These are phyloP conservation scores for Fusarium pininemorale DNA, from an alignment of 2,329 filamentous ascomycete genomes.

Conservation along the genomic window DNA sequence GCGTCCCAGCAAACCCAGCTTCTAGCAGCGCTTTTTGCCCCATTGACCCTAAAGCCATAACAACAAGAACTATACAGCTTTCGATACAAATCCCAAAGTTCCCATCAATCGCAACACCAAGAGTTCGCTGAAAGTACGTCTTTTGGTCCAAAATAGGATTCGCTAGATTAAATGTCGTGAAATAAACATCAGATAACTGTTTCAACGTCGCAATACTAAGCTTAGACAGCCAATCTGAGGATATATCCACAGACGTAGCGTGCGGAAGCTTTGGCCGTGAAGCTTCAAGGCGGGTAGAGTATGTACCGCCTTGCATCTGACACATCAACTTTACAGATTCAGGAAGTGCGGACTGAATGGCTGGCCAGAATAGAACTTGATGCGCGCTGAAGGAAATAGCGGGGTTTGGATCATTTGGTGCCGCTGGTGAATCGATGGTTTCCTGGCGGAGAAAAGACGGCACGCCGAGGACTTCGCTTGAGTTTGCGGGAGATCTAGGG, in stretches of 20 bases:
- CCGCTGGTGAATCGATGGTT: conserved; percentile 6
- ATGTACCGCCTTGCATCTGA: conserved; percentile 17
- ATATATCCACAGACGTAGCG: not conserved
- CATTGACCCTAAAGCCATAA: conserved; percentile 15
- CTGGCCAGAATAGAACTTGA: conserved; percentile 21
- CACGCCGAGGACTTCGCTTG: conserved; percentile 24
- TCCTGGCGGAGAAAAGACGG: conserved; percentile 10
- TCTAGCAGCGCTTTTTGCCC: conserved; percentile 9
- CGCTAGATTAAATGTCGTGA: conserved; percentile 15
- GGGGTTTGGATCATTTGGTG: not conserved
- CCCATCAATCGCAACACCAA: conserved; percentile 23
- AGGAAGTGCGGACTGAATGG: not conserved
- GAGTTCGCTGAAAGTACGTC: conserved; percentile 28
- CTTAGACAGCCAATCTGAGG: not conserved
- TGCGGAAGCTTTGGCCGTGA: conserved; percentile 8
- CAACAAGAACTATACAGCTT: conserved; percentile 22
- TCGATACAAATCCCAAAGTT: conserved; percentile 26
- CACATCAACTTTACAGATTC: conserved; percentile 24
- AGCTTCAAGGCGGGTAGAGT: conserved; percentile 12
- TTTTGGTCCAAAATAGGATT: conserved; percentile 29
- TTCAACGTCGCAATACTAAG: conserved; percentile 20
- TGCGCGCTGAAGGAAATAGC: conserved; percentile 26
- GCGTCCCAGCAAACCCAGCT: not conserved
- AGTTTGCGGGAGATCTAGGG: conserved; percentile 22
- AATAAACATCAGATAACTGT: conserved; percentile 27